phyloP scores from a whole-genome alignment of 257 asterid species.

The Przewalskia tangutica region DNA sequence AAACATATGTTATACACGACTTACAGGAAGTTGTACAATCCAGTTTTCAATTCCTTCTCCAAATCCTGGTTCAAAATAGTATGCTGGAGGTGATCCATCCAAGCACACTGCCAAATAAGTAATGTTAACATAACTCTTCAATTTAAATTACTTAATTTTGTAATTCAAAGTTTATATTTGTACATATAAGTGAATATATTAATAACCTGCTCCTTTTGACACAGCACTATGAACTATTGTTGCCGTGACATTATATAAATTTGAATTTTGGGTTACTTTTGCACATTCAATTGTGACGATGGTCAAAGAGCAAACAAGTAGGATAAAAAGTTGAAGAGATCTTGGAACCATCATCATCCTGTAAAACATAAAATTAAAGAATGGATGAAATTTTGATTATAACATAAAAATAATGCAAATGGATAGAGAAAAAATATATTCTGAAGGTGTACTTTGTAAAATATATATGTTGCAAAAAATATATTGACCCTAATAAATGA shows the following conservation, averaged over 20 bases:
- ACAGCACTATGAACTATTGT: not conserved
- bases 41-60: not conserved
- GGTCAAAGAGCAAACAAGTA: not conserved
- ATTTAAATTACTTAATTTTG: not conserved
- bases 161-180: not conserved
- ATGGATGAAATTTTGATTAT: not conserved
- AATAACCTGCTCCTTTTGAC: not conserved
- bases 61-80: not conserved
- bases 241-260: not conserved
- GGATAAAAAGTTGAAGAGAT: not conserved
- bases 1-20: not conserved
- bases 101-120: not conserved
- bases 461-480: not conserved
- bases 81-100: not conserved
- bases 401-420: not conserved
- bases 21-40: not conserved
- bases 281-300: not conserved
- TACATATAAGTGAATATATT: not conserved
- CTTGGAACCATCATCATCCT: not conserved
- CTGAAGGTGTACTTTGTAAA: not conserved
- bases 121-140: not conserved
- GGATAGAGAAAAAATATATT: not conserved
- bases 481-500: not conserved
- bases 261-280: not conserved
- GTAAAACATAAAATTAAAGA: not conserved